These are phyloP conservation scores for Coniferiporia weirii DNA, from an alignment of 1,284 basidiomycete genomes.

Conservation along the genomic window DNA sequence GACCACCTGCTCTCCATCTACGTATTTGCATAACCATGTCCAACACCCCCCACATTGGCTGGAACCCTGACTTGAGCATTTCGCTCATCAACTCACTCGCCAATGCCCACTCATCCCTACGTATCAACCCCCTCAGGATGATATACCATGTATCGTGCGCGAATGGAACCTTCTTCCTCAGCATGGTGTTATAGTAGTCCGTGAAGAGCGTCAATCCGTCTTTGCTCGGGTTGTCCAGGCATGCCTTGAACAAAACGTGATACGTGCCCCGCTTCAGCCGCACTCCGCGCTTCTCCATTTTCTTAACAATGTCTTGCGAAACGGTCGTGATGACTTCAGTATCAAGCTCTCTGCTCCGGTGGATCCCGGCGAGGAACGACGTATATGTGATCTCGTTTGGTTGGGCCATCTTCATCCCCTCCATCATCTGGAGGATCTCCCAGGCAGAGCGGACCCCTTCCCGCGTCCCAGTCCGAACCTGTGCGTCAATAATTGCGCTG, in stretches of 20 bases:
- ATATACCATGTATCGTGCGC: slow-evolving; percentile 71
- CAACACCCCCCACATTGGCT: slow-evolving; percentile 34
- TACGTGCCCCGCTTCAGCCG: slow-evolving; percentile 60
- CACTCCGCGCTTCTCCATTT: slow-evolving; percentile 55
- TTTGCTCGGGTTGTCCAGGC: slow-evolving; percentile 44
- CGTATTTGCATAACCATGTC: slow-evolving; percentile 34
- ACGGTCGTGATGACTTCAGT: slow-evolving; percentile 38
- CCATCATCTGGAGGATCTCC: slow-evolving; percentile 66
- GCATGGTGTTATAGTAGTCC: slow-evolving; percentile 64
- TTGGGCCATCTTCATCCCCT: slow-evolving; percentile 44
- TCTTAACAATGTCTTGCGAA: slow-evolving; percentile 44
- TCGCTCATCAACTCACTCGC: slow-evolving; percentile 56
- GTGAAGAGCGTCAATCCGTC: slow-evolving; percentile 52
- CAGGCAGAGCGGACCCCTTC: slow-evolving; percentile 58
- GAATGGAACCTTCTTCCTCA: slow-evolving; percentile 40
- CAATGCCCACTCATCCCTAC: slow-evolving; percentile 48
- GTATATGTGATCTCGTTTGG: slow-evolving; percentile 78
- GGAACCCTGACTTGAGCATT: slow-evolving; percentile 42
- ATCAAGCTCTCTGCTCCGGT: slow-evolving; percentile 46
- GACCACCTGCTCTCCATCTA: slow-evolving; percentile 19
- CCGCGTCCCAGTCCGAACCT: slow-evolving; percentile 51
- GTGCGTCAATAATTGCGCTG: slow-evolving; percentile 68
- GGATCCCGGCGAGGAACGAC: slow-evolving; percentile 55
- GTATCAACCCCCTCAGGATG: slow-evolving; percentile 56
- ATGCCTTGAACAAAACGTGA: slow-evolving; percentile 66